These are phyloP conservation scores for Falciphora oryzae DNA, from an alignment of 2,329 filamentous ascomycete species.

Conservation along the genomic window DNA sequence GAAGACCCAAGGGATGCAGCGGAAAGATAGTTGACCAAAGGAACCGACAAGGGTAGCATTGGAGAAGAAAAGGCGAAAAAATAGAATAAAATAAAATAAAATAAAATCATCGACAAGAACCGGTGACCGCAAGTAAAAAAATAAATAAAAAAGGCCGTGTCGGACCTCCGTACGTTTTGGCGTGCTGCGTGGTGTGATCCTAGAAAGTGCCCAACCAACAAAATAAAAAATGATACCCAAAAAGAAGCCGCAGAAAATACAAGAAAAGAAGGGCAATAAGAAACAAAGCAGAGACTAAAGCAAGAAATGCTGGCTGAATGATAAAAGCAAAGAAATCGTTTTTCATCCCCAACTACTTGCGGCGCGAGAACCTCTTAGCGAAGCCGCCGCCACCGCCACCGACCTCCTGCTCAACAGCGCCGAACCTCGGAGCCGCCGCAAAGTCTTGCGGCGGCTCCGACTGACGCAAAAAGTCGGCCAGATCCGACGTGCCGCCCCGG, in stretches of 20 bases:
- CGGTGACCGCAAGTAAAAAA: background rate
- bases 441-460: conserved; percentile 53
- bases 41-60: background rate
- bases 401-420: background rate
- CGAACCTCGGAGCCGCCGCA: background rate
- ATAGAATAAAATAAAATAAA: background rate
- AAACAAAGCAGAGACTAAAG: conserved; percentile 3
- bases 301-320: background rate
- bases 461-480: conserved; percentile 67
- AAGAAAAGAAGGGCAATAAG: conserved; percentile 2
- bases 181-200: conserved; percentile 1
- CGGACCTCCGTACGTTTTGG: background rate
- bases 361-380: background rate
- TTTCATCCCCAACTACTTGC: background rate
- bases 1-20: too few species aligned
- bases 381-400: background rate
- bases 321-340: background rate
- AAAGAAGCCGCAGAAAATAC: background rate
- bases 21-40: too few species aligned
- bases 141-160: background rate
- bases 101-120: background rate
- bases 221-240: background rate
- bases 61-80: background rate
- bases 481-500: conserved; percentile 51
- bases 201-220: background rate